phyloP scores from a whole-genome alignment of 2,329 filamentous ascomycete species.

The Stachybotrys chlorohalonatus region DNA sequence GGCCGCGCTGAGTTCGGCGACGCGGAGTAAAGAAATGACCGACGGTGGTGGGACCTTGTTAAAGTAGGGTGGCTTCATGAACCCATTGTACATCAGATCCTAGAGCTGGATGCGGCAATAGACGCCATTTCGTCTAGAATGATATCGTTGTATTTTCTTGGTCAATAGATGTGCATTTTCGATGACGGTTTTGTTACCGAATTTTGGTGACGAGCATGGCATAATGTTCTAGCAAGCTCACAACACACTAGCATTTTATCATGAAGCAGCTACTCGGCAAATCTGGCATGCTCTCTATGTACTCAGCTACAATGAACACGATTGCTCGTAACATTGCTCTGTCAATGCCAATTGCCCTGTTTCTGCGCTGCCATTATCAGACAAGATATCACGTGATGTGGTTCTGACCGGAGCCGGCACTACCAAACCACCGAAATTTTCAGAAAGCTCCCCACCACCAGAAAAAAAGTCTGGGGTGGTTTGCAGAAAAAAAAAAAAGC shows the following conservation, averaged over 20 bases:
- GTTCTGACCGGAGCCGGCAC: conserved; percentile 16
- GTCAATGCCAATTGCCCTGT: too few relatives aligned
- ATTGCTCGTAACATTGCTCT: too few relatives aligned
- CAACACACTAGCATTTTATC: too few relatives aligned
- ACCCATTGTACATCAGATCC: conserved; percentile 32
- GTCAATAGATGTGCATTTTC: background rate
- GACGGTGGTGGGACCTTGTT: conserved; percentile 11
- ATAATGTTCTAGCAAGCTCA: too few relatives aligned
- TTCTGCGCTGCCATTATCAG: conserved; percentile 3
- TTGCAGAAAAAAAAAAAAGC: conserved; percentile 17
- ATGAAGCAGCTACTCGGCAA: too few relatives aligned
- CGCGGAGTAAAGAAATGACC: conserved; percentile 27
- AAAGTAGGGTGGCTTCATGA: conserved; percentile 19
- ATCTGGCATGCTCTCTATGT: too few relatives aligned
- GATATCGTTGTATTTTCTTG: background rate
- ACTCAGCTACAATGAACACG: too few relatives aligned
- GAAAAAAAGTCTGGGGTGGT: conserved; percentile 18
- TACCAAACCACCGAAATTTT: conserved; percentile 19
- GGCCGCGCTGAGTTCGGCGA: conserved; percentile 49
- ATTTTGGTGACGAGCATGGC: too few relatives aligned
- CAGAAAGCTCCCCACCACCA: conserved; percentile 15
- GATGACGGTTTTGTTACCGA: too few relatives aligned
- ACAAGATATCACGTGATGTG: accelerated
- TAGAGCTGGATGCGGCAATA: conserved; percentile 28
- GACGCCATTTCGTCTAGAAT: conserved; percentile 16